Base-by-base conservation (phyloP, 805 yeast genomes). In the Candida coquimbonensis region DNA sequence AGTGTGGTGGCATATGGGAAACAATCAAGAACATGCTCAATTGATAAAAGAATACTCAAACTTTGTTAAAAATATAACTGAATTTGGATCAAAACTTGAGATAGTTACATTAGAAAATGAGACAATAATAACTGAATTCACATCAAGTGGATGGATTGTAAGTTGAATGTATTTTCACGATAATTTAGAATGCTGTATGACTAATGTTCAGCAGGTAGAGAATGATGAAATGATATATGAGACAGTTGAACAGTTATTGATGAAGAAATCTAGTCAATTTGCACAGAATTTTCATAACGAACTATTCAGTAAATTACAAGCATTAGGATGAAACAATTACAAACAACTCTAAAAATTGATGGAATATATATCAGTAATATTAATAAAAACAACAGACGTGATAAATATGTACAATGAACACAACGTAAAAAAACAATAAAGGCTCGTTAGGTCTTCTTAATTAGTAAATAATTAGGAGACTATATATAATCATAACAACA, bases 231-330 rank as follows among this genome's bases (percentile, higher is more conserved):
- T 35, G 5, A 25, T 24, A 12, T 64, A 46, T 46, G 66, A 64
- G 37, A 54, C 64, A 4, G 44, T 54, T 19, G 70, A 66, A 45
- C 56, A 59, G 9, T 52, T 63, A 16, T 39, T 53, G 49, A 53
- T 54, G 58, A 7, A 13, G 1, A 39, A 43, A 32, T 51, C 55
- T 3, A 25, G 34, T 11, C 12, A 24, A 12, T 54, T 53, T 24
- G 17, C 27, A 1, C 21, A 39, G 16, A 14, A 14, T 24, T 54
- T 53, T 39, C 56, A 54, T 36, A 7, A 21, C 1, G 36, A 27
- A 4, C 25, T 54, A 21, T 26, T 42, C 7, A 26, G 32, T 7
- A 54, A 39, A 17, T 34, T 34, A 12, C n/a, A 38, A 38, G 4
- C 13, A 7, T 24, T 24, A 5, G 14, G 12, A 13, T 11, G 13